Conservation (phyloP, 2,329 filamentous ascomycete species). For the Cladosporium sphaerospermum region DNA sequence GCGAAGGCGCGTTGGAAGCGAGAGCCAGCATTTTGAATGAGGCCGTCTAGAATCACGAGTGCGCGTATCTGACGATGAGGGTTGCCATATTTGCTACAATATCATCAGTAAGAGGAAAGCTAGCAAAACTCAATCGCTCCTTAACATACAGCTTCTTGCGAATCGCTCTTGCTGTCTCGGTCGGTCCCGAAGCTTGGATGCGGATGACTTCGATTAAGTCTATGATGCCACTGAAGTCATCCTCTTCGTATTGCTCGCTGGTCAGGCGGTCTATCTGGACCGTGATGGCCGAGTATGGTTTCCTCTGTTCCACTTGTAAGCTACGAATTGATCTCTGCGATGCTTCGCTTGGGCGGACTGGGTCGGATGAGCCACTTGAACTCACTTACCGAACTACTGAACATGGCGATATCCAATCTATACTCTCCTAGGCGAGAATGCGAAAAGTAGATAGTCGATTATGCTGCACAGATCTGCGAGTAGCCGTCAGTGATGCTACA, state of each 20-base stretch:
- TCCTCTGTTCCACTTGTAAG: constrained; percentile 46
- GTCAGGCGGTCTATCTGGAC: constrained; percentile 88
- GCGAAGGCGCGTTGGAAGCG: constrained; percentile 82
- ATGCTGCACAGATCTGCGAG: no score
- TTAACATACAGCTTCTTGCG: constrained; percentile 77
- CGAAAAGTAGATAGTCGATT: no score
- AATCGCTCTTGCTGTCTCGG: constrained; percentile 83
- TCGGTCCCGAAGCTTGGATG: constrained; percentile 77
- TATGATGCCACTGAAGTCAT: constrained; percentile 85
- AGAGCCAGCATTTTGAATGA: constrained; percentile 89
- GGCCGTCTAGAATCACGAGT: constrained; percentile 79
- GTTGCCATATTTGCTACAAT: constrained; percentile 76
- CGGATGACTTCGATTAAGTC: constrained; percentile 92
- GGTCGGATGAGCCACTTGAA: not conserved
- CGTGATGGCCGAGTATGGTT: constrained; percentile 89
- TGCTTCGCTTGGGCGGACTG: not conserved
- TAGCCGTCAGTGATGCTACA: no score
- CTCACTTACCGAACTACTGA: constrained; percentile 20
- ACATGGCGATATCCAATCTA: constrained; percentile 13
- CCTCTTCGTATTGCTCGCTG: constrained; percentile 80
- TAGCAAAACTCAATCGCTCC: not conserved
- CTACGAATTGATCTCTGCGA: not conserved
- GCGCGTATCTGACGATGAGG: constrained; percentile 88
- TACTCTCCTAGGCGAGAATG: no score
- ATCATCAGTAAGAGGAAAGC: not conserved